phyloP scores from a whole-genome alignment of 2,329 filamentous ascomycete genomes.

The Neonectria hederae region DNA sequence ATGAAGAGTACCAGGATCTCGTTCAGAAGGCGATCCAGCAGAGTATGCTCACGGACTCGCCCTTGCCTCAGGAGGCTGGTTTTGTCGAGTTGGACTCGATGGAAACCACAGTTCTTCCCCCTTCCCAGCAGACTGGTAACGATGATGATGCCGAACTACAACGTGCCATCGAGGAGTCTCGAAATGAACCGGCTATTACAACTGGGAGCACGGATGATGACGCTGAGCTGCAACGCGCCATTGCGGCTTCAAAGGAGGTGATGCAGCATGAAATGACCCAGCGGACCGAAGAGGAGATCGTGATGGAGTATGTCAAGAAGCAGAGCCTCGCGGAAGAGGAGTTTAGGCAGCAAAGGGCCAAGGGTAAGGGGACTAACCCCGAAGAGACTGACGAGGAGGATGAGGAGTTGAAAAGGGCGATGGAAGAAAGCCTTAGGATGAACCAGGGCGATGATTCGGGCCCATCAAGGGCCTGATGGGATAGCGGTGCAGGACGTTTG shows the following conservation, averaged over 20 bases:
- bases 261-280: slow-evolving; percentile 52
- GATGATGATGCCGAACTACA: slow-evolving; percentile 49
- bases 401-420: slow-evolving; percentile 64
- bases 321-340: slow-evolving; percentile 77
- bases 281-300: slow-evolving; percentile 73
- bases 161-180: slow-evolving; percentile 55
- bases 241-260: slow-evolving; percentile 51
- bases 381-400: slow-evolving; percentile 54
- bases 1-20: slow-evolving; percentile 66
- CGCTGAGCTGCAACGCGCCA: slow-evolving; percentile 51
- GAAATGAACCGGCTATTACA: slow-evolving; percentile 36
- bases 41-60: slow-evolving; percentile 51
- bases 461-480: slow-evolving; percentile 34
- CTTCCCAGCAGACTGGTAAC: neutral
- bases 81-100: slow-evolving; percentile 27
- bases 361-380: slow-evolving; percentile 48
- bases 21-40: slow-evolving; percentile 66
- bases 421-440: slow-evolving; percentile 64
- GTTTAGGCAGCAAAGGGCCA: slow-evolving; percentile 48
- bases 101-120: neutral
- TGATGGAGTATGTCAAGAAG: slow-evolving; percentile 79
- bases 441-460: slow-evolving; percentile 44
- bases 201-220: slow-evolving; percentile 46
- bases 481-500: neutral
- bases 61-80: slow-evolving; percentile 32